phyloP scores from a whole-genome alignment of 306 rosid species.

The Cucumis cinereus region DNA sequence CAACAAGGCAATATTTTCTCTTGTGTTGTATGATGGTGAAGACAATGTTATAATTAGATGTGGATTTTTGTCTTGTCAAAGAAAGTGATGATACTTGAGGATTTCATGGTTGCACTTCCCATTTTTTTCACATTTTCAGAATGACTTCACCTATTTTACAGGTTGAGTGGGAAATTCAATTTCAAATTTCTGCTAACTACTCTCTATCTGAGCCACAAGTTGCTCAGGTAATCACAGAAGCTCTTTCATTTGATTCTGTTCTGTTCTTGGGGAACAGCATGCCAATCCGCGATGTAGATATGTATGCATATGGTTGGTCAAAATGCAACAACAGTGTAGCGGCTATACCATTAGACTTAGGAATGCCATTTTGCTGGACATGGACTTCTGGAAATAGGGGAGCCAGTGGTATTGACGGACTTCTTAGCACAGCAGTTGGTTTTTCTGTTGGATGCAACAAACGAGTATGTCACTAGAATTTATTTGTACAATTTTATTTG shows the following conservation, averaged over 20 bases:
- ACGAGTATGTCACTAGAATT: conserved; percentile 28
- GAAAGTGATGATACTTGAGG: not conserved
- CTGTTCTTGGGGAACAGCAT: conserved; percentile 93
- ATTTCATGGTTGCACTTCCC: not conserved
- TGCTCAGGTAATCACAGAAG: conserved; percentile 53
- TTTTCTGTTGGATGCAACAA: conserved; percentile 83
- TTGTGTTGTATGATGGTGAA: not conserved
- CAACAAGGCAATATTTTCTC: not conserved
- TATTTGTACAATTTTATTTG: conserved; percentile 1
- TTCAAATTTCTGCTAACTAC: conserved; percentile 53
- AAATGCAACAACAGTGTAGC: conserved; percentile 21
- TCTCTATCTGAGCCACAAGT: conserved; percentile 83
- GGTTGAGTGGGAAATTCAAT: conserved; percentile 77
- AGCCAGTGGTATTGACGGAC: conserved; percentile 95
- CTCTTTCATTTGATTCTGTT: conserved; percentile 56
- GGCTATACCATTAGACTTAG: conserved; percentile 30
- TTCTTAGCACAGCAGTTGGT: conserved; percentile 91
- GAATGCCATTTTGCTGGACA: conserved; percentile 44
- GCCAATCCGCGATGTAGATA: conserved; percentile 86
- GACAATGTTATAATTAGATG: not conserved
- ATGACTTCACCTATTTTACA: conserved; percentile 17
- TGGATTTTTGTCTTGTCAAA: not conserved
- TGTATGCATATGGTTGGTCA: conserved; percentile 69
- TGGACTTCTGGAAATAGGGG: conserved; percentile 85
- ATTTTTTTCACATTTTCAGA: not conserved